Base-by-base conservation (phyloP, 805 yeast species). In the Zygosaccharomyces pseudorouxii region DNA sequence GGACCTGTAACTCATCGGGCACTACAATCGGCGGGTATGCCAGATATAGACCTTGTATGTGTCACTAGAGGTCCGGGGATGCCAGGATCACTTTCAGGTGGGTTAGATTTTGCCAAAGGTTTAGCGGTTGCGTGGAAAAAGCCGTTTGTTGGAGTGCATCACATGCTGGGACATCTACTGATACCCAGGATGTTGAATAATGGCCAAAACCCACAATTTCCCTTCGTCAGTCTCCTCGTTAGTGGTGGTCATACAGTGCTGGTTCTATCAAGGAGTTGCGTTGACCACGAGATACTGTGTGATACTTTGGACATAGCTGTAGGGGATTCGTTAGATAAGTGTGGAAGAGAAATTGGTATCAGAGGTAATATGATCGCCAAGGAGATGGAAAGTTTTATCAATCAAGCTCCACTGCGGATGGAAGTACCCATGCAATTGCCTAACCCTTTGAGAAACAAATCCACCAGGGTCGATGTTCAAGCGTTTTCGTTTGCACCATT, bases 11-110 rank as follows among this genome's bases (percentile, higher is more conserved):
- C 85, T 0, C 48, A 64, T 12, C 63, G 71, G 5, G 67, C 84
- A 4, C 68, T 84, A 12, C 29, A 28, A 3, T 9, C 23, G 0
- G 50, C 60, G 0, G 53, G 56, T 5, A 48, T 50, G 3, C 51
- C 60, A 0, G 30, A 38, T 1, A 88, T 89, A 0, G 96, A 87
- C 62, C 62, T 93, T 40, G 77, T 93, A 1, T 86, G 96, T 64
- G 96, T 84, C 4, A 93, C 99, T 0, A 71, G 96, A 55, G 99
- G 99, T 0, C 99, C 99, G 0, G 99, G 99, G 0, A 89, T 93
- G 97, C 78, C 82, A 7, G 97, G 97, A 0, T 84, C 95, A 0
- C 71, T 93, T 11, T 77, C 88, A 8, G 84, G 88, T 0, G 95
- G 97, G 1, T 71, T 86, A 20, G 93, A 86, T 59, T 68, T 88